Evolutionary conservation across 176 grass and related monocot species (phyloP).

Genomic region (Olyra latifolia): DNA sequence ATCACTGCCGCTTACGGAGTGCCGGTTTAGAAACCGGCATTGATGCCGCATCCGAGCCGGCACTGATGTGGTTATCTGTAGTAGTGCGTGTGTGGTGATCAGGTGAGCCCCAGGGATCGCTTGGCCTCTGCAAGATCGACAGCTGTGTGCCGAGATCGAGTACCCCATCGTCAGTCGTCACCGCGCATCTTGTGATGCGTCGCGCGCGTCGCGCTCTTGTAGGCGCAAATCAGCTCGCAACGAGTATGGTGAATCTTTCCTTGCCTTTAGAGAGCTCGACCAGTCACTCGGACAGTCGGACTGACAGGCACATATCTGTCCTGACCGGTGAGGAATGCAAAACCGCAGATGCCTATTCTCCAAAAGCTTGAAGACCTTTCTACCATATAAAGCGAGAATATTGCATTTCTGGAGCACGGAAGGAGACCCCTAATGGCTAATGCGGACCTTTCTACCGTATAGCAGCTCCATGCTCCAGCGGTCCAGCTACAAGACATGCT

Average conservation of each 20-base stretch:
- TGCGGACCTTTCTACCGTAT: no score
- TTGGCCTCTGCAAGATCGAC: constrained; percentile 15
- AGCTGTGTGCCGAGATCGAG: not conserved
- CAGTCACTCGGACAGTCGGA: not conserved
- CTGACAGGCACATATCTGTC: not conserved
- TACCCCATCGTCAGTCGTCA: not conserved
- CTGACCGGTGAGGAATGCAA: not conserved
- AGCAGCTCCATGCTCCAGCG: not conserved
- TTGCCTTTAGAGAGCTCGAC: not conserved
- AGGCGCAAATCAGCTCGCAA: not conserved
- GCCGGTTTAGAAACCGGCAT: no score
- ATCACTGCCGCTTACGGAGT: no score
- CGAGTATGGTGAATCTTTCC: not conserved
- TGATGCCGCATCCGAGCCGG: no score
- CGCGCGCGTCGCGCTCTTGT: not conserved
- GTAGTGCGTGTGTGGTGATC: not conserved
- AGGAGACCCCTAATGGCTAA: not conserved
- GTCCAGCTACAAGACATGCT: not conserved
- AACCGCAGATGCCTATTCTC: constrained; percentile 14
- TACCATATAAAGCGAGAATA: not conserved
- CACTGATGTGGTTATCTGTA: no score
- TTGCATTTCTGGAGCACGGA: not conserved
- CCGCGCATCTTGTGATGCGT: not conserved
- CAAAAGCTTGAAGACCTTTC: not conserved
- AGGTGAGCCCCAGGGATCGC: not conserved